Evolutionary conservation across 371 early-diverging fungal species (phyloP).

Genomic region (Rhizomucor pusillus): DNA sequence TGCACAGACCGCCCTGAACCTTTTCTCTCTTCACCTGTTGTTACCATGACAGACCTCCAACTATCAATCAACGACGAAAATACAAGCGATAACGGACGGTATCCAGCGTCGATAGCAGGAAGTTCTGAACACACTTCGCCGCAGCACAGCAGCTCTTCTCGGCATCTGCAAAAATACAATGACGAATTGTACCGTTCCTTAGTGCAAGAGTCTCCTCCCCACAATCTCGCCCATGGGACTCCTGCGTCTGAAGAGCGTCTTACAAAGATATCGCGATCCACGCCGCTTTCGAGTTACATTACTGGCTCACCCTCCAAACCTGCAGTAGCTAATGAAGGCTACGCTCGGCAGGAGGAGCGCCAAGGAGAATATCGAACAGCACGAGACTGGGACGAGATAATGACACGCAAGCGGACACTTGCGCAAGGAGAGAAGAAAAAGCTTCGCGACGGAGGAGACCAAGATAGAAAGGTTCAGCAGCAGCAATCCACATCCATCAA

Average conservation of each 20-base stretch:
- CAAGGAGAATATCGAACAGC: slow-evolving; percentile 1
- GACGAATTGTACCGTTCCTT: slow-evolving; percentile 18
- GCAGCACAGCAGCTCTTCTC: neutral
- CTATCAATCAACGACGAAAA: too few species aligned
- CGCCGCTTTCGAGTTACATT: neutral
- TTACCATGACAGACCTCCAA: too few species aligned
- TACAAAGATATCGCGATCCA: neutral
- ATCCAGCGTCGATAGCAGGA: too few species aligned
- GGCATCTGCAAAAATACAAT: slow-evolving; percentile 3
- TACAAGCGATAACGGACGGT: too few species aligned
- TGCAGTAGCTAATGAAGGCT: neutral
- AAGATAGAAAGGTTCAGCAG: neutral
- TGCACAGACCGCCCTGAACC: too few species aligned
- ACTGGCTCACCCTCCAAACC: too few species aligned
- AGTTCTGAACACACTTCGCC: neutral
- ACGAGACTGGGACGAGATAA: neutral
- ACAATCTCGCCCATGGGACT: slow-evolving; percentile 7
- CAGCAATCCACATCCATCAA: neutral
- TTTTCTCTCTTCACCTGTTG: too few species aligned
- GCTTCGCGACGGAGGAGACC: too few species aligned
- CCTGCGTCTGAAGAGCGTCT: slow-evolving; percentile 6
- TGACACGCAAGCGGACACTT: neutral
- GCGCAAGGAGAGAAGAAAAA: neutral
- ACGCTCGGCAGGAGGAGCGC: neutral
- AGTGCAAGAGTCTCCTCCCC: slow-evolving; percentile 18